Percentiles rank a stretch among this genome's conserved stretches.
Conservation (phyloP, 306 rosid genomes). For the Begonia masoniana region DNA sequence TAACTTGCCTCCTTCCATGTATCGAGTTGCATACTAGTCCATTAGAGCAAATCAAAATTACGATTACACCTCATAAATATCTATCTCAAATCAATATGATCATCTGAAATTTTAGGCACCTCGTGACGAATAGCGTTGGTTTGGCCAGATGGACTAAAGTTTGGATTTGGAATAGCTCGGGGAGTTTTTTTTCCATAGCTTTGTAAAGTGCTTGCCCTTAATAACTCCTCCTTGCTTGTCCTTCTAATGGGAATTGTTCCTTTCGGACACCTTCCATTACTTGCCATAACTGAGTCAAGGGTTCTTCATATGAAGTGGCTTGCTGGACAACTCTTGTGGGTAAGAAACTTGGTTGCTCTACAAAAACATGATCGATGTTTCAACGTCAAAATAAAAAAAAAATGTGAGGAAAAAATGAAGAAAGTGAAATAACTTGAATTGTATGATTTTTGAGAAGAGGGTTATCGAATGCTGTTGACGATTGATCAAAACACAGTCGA, state of each 20-base stretch:
- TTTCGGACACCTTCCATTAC: constrained; percentile 61
- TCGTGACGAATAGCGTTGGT: no score
- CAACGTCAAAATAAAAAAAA: no score
- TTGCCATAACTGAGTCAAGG: constrained; percentile 76
- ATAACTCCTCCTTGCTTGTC: constrained; percentile 61
- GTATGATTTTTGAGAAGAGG: constrained; percentile 89
- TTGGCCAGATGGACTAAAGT: no score
- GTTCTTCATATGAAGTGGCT: constrained; percentile 27
- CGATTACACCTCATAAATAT: no score
- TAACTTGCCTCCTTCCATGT: constrained; percentile 18
- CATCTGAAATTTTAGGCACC: no score
- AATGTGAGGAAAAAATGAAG: no score
- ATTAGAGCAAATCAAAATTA: no score
- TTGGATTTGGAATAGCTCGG: constrained; percentile 29
- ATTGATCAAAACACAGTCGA: constrained; percentile 72
- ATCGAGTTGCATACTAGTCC: no score
- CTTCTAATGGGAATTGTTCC: constrained; percentile 82
- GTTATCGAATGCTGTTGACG: constrained; percentile 92
- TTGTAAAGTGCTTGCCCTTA: no score
- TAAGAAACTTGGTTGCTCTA: constrained; percentile 76
- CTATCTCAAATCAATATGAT: no score
- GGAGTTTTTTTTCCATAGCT: no score
- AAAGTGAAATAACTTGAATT: background rate
- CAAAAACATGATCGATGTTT: background rate
- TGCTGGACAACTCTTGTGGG: constrained; percentile 69